Evolutionary conservation across 208 protist species (phyloP).

Genomic region (Leishmania gerbilli): DNA sequence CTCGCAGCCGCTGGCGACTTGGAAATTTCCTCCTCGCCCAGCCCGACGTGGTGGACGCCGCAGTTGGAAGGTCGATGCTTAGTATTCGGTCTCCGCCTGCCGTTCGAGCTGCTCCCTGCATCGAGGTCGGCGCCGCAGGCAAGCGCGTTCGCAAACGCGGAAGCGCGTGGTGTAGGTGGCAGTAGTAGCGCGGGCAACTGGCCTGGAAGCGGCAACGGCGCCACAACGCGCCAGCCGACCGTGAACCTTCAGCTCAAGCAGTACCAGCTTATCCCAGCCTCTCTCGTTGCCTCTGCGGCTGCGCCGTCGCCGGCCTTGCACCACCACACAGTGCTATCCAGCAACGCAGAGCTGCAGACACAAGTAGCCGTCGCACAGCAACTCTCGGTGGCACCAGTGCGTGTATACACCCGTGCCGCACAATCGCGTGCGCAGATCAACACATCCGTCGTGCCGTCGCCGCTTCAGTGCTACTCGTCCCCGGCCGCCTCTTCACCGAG

Average conservation of each 20-base stretch:
- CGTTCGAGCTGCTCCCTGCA: slow-evolving; percentile 23
- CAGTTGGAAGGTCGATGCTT: slow-evolving; percentile 24
- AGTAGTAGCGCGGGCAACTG: neutral
- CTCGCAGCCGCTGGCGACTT: neutral
- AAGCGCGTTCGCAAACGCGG: neutral
- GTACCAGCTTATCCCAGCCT: slow-evolving; percentile 12
- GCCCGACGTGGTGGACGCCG: slow-evolving; percentile 23
- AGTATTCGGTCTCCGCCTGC: slow-evolving; percentile 25
- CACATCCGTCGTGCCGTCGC: neutral
- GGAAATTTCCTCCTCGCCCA: neutral
- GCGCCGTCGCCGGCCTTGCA: neutral
- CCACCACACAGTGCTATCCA: neutral
- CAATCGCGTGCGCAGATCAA: neutral
- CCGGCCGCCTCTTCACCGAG: neutral
- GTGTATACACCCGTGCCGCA: neutral
- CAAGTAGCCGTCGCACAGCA: neutral
- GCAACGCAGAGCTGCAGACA: too few species aligned
- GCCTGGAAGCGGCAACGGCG: neutral
- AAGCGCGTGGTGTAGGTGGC: neutral
- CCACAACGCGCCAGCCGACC: slow-evolving; percentile 4
- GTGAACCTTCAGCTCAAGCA: slow-evolving; percentile 25
- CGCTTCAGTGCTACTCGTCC: neutral
- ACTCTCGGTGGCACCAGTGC: neutral
- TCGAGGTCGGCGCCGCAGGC: neutral
- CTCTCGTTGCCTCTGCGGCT: neutral